These are phyloP conservation scores for Isabelozyma heimii DNA, from an alignment of 805 yeast species.

Conservation along the genomic window DNA sequence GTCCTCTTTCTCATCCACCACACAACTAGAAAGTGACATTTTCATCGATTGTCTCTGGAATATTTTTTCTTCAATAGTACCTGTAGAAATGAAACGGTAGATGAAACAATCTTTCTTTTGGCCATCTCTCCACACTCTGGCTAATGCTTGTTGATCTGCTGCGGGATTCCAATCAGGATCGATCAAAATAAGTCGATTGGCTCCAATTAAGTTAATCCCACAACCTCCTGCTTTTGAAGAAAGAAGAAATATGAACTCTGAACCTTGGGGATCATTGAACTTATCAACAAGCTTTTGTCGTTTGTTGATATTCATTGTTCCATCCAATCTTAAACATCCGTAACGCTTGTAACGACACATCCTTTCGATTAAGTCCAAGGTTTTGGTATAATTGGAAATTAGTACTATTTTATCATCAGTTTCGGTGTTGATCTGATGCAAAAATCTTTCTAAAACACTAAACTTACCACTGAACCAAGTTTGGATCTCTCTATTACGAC, in stretches of 20 bases:
- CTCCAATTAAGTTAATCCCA: slow-evolving; percentile 96
- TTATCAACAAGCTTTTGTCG: slow-evolving; percentile 89
- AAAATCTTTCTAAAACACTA: slow-evolving; percentile 77
- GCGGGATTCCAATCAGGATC: slow-evolving; percentile 99
- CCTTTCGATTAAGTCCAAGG: slow-evolving; percentile 84
- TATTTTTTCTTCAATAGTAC: slow-evolving; percentile 94
- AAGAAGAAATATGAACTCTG: slow-evolving; percentile 82
- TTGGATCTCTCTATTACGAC: slow-evolving; percentile 71
- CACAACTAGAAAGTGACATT: slow-evolving; percentile 88
- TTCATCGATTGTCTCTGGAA: slow-evolving; percentile 96
- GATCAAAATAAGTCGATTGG: slow-evolving; percentile 80
- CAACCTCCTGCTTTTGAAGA: slow-evolving; percentile 99
- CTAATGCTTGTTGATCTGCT: slow-evolving; percentile 95
- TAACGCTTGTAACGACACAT: slow-evolving; percentile 75
- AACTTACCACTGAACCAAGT: slow-evolving; percentile 87
- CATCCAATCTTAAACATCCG: slow-evolving; percentile 83
- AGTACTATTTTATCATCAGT: slow-evolving; percentile 94
- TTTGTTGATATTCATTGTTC: slow-evolving; percentile 87
- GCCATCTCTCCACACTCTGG: slow-evolving; percentile 99
- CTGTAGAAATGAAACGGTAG: slow-evolving; percentile 90
- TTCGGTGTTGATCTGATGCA: slow-evolving; percentile 69
- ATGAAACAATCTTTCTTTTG: slow-evolving; percentile 96
- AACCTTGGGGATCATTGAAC: slow-evolving; percentile 86
- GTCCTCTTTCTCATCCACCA: slow-evolving; percentile 93
- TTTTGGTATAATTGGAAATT: slow-evolving; percentile 92